Evolutionary conservation across 805 yeast genomes (phyloP).

Genomic region (Kluyveromyces starmeri): DNA sequence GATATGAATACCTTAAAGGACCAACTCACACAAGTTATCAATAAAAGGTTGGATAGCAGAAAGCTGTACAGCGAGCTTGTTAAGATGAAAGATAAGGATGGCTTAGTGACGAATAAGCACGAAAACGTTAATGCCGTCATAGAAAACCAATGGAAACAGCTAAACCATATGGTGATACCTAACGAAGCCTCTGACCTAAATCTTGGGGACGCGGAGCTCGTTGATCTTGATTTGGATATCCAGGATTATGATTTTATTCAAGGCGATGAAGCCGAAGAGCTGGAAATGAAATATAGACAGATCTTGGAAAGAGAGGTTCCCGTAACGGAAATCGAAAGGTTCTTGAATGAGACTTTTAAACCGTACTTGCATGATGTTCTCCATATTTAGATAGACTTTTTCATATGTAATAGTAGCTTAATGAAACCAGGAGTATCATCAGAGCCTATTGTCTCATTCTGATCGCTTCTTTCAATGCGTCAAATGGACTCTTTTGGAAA

Average conservation of each 20-base stretch:
- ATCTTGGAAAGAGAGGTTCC: constrained; percentile 12
- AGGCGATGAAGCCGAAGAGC: constrained; percentile 16
- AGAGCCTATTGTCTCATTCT: constrained; percentile 23
- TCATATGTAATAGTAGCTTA: neutral
- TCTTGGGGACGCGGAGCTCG: constrained; percentile 39
- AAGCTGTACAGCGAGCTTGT: constrained; percentile 23
- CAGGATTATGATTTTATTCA: constrained; percentile 20
- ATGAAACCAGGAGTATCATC: neutral
- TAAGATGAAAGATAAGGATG: constrained; percentile 16
- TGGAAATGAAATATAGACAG: constrained; percentile 28
- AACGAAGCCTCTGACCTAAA: constrained; percentile 41
- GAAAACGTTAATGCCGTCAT: constrained; percentile 24
- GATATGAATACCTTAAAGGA: constrained; percentile 25
- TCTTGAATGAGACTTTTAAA: constrained; percentile 18
- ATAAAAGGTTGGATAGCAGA: constrained; percentile 30
- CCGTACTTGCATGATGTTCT: constrained; percentile 9
- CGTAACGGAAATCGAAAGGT: constrained; percentile 21
- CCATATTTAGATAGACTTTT: constrained; percentile 1
- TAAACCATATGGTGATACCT: constrained; percentile 34
- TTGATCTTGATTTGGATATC: constrained; percentile 31
- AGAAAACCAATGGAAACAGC: constrained; percentile 36
- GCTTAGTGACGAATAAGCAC: constrained; percentile 7
- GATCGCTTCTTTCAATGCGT: constrained; percentile 54
- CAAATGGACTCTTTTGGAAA: constrained; percentile 55
- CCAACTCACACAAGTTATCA: constrained; percentile 35